Evolutionary conservation across 371 early-diverging fungal species (phyloP), one percentile per base, ranked within the genome.

Genomic region (Syncephalis plumigaleata): DNA sequence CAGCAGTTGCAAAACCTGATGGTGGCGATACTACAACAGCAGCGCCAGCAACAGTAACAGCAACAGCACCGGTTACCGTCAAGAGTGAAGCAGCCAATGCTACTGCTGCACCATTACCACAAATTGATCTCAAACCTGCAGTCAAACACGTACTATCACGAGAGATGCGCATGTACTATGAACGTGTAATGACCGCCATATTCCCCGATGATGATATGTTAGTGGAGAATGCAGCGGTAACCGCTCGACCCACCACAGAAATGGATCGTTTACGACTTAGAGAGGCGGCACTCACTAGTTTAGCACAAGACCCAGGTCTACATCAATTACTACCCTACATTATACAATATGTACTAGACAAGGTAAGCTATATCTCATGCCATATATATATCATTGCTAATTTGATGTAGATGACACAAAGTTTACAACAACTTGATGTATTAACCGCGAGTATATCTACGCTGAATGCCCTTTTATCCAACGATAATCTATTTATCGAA

Each of bases 291-390:
- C 70, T 91, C 43, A 83, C 91, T 54, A 87, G 89, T 64, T 58
- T 99, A 22, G 61, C 75, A 20, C 57, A 70, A 13, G 99, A 98
- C 63, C 87, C 95, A 9, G 99, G 98, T 15, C 77, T 99, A 45
- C 97, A 98, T 63, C 94, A 92, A 55, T 71, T 99, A 17, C 67
- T 98, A 17, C 98, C 99, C 0, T 98, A 99, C 66, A 95, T 98
- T 73, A 80, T 97, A 18, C 87, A 94, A 57, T 90, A 91, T 52
- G 84, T 97, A 46, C 82, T 84, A 24, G 90, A 93, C 53, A 79
- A 84, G 55, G 81, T 84, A 46, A 17, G 45, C 36, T 31, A 9
- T 11, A 8, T n/a, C 43, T n/a, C n/a, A n/a, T n/a, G n/a, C n/a
- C n/a, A n/a, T n/a, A n/a, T 40, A 17, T 51, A 27, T 37, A 65